These are phyloP conservation scores for Phytophthora litchii DNA, from an alignment of 352 stramenopile species.

Conservation along the genomic window DNA sequence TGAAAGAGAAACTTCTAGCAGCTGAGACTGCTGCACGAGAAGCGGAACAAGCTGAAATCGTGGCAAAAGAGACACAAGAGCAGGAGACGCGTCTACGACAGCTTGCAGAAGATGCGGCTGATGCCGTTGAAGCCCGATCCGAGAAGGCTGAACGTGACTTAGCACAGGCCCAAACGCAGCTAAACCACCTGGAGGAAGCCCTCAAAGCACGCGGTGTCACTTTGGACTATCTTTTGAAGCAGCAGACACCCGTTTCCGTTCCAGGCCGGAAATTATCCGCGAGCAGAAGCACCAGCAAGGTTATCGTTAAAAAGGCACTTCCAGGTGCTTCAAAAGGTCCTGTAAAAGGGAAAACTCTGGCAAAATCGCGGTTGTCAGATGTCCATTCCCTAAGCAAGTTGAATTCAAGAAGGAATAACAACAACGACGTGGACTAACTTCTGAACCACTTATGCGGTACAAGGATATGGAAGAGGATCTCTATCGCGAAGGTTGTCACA, in stretches of 20 bases:
- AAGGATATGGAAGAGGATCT: neutral
- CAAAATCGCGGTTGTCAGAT: constrained; percentile 6
- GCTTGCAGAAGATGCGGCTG: constrained; percentile 52
- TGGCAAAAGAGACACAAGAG: constrained; percentile 42
- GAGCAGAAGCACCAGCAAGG: constrained; percentile 1
- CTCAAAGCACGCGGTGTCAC: constrained; percentile 69
- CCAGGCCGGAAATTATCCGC: neutral
- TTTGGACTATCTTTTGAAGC: constrained; percentile 66
- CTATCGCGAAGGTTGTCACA: neutral
- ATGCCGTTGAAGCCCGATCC: constrained; percentile 46
- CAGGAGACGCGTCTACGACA: constrained; percentile 49
- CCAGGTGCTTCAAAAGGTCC: constrained; percentile 3
- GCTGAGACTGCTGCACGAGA: constrained; percentile 34
- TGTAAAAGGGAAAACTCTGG: constrained; percentile 6
- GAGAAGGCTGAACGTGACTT: constrained; percentile 48
- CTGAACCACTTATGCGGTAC: too few relatives aligned
- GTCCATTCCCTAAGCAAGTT: neutral
- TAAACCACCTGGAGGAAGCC: constrained; percentile 49
- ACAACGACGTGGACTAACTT: constrained; percentile 31
- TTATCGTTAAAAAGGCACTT: constrained; percentile 9
- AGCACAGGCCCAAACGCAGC: constrained; percentile 28
- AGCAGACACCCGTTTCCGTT: constrained; percentile 24
- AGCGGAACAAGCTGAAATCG: constrained; percentile 33
- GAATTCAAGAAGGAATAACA: constrained; percentile 17
- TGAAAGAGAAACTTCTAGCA: constrained; percentile 41